Conservation (phyloP, 1,139 yeast species). For the Suhomyces terraborum region DNA sequence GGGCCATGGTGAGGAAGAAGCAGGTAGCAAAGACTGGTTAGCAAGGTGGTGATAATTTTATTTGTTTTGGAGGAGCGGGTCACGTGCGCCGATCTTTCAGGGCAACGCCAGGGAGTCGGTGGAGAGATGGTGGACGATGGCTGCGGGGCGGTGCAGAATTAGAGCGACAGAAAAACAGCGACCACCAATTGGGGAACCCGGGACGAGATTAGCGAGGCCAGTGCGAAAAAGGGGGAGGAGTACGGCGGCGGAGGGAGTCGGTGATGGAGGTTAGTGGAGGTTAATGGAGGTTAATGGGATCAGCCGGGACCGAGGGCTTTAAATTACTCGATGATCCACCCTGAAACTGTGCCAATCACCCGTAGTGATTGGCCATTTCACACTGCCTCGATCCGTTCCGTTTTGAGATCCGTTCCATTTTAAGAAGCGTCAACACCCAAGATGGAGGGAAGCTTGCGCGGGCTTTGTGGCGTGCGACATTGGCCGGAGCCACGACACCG, state of each 20-base stretch:
- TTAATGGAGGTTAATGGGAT: too few species aligned
- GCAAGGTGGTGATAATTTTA: constrained; percentile 8
- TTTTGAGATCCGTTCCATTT: constrained; percentile 13
- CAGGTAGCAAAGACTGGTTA: constrained; percentile 1
- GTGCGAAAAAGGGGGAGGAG: too few species aligned
- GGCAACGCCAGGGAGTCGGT: background rate
- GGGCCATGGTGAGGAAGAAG: constrained; percentile 26
- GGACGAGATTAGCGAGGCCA: too few species aligned
- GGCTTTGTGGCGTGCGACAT: background rate
- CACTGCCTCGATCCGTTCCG: constrained; percentile 11
- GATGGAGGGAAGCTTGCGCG: background rate
- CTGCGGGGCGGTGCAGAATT: background rate
- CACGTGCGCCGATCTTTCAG: constrained; percentile 8
- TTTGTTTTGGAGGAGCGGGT: constrained; percentile 5
- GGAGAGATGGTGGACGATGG: background rate
- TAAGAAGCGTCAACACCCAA: constrained; percentile 6
- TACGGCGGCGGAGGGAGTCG: too few species aligned
- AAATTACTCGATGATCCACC: too few species aligned
- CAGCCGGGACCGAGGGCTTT: too few species aligned
- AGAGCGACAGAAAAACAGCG: too few species aligned
- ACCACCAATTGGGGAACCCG: too few species aligned
- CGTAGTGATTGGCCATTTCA: background rate
- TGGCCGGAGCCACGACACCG: too few species aligned
- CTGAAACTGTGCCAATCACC: too few species aligned
- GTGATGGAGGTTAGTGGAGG: too few species aligned